Conservation (phyloP, 2,329 filamentous ascomycete genomes). For the Ilyonectria robusta region DNA sequence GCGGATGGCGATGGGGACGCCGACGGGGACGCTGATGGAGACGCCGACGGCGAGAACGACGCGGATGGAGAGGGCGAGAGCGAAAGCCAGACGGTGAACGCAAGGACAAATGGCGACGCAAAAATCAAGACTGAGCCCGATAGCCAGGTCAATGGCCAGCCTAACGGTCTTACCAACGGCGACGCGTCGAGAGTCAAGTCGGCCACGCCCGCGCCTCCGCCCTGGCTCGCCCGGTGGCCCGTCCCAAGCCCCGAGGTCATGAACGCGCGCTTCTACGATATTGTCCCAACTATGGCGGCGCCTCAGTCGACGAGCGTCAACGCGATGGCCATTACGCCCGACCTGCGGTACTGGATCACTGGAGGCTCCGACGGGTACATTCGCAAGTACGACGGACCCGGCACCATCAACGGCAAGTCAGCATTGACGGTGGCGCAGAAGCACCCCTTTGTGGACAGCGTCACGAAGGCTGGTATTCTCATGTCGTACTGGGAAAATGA, state of each 20-base stretch:
- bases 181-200: constrained; percentile 46
- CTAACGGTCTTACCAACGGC: constrained; percentile 52
- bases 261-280: constrained; percentile 87
- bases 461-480: constrained; percentile 93
- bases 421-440: constrained; percentile 94
- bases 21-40: constrained; percentile 56
- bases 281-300: constrained; percentile 96
- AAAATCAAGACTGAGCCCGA: background rate
- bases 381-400: constrained; percentile 94
- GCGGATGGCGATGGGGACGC: constrained; percentile 54
- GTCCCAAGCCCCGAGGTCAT: constrained; percentile 83
- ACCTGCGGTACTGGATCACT: constrained; percentile 95
- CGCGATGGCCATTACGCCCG: constrained; percentile 89
- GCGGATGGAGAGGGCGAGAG: constrained; percentile 61
- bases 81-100: constrained; percentile 50
- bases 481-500: constrained; percentile 99
- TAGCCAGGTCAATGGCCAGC: background rate
- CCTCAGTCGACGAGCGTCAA: constrained; percentile 97
- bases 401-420: constrained; percentile 94
- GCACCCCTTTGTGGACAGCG: constrained; percentile 97
- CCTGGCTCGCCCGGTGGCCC: constrained; percentile 61
- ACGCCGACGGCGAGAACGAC: constrained; percentile 54
- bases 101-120: constrained; percentile 51
- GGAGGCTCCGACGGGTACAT: constrained; percentile 97
- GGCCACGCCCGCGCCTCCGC: constrained; percentile 46